A percentile compares a stretch with the other conserved stretches of the same genome.
Evolutionary conservation across 148 eudicot species (phyloP).

Genomic region (Cornus controversa): DNA sequence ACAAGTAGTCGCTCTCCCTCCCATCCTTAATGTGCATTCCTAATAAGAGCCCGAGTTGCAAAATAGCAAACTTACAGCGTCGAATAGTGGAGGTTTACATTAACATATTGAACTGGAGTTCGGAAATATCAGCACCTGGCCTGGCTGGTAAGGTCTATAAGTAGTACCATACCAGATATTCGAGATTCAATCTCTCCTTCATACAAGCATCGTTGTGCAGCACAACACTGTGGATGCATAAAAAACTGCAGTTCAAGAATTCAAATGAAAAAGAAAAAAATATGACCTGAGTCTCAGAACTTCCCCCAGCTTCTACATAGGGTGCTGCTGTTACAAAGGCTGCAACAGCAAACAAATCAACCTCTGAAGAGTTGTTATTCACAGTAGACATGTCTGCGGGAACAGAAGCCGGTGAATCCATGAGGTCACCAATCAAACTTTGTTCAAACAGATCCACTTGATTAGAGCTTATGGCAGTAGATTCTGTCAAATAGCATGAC

Average conservation of each 20-base stretch:
- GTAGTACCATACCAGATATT: no score
- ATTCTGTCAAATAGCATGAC: constrained; percentile 42
- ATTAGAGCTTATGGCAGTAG: constrained; percentile 53
- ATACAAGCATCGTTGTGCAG: no score
- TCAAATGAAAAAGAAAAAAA: neutral
- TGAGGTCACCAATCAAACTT: constrained; percentile 64
- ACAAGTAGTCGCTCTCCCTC: no score
- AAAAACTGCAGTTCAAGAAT: neutral
- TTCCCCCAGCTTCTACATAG: constrained; percentile 39
- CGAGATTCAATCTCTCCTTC: no score
- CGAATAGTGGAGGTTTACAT: no score
- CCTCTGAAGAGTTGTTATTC: constrained; percentile 47
- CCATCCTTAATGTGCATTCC: no score
- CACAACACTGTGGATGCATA: no score
- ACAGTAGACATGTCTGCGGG: constrained; percentile 37
- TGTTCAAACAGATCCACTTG: constrained; percentile 84
- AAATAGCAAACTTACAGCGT: no score
- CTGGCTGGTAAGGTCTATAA: no score
- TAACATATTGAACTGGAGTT: no score
- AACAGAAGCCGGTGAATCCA: constrained; percentile 59
- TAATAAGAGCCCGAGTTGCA: no score
- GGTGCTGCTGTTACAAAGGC: constrained; percentile 83
- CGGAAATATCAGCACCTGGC: no score
- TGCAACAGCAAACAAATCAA: constrained; percentile 95
- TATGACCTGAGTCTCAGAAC: constrained; percentile 53